Percentiles rank a stretch among this genome's conserved stretches.
These are phyloP conservation scores for Medicago lupulina DNA, from an alignment of 306 rosid genomes.

Conservation along the genomic window DNA sequence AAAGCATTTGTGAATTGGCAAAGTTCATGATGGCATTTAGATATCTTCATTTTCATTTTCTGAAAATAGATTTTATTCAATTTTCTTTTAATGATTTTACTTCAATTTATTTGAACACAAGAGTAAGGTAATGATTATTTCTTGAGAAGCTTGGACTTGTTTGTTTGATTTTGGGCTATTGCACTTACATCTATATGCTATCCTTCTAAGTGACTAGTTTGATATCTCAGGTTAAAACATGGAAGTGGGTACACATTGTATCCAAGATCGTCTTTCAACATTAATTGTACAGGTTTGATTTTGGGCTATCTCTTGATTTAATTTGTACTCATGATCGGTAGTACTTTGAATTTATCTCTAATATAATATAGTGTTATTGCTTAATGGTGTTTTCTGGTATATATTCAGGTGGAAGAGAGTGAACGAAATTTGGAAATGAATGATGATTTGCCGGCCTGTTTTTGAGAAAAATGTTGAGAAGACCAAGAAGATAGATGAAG, in stretches of 20 bases:
- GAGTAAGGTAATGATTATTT: slow-evolving; percentile 7
- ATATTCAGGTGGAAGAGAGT: too few relatives aligned
- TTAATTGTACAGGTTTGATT: slow-evolving; percentile 85
- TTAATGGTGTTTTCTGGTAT: too few relatives aligned
- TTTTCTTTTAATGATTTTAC: neutral
- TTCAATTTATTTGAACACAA: neutral
- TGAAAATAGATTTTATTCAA: neutral
- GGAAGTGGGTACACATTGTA: slow-evolving; percentile 61
- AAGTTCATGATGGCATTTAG: slow-evolving; percentile 33
- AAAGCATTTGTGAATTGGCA: slow-evolving; percentile 23
- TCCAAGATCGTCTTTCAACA: slow-evolving; percentile 70
- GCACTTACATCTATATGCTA: neutral
- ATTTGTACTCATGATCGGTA: too few relatives aligned
- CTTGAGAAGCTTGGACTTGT: neutral
- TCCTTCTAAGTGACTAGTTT: slow-evolving; percentile 6
- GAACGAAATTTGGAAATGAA: too few relatives aligned
- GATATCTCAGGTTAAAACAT: slow-evolving; percentile 60
- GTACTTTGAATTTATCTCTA: too few relatives aligned
- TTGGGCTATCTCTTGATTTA: too few relatives aligned
- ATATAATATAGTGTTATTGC: too few relatives aligned
- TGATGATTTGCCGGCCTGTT: too few relatives aligned
- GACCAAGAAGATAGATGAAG: too few relatives aligned
- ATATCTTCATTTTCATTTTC: slow-evolving; percentile 4
- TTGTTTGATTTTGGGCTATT: slow-evolving; percentile 28
- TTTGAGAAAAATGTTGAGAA: too few relatives aligned